phyloP scores from a whole-genome alignment of 495 filamentous ascomycete genomes.

The Filosporella fistucella region DNA sequence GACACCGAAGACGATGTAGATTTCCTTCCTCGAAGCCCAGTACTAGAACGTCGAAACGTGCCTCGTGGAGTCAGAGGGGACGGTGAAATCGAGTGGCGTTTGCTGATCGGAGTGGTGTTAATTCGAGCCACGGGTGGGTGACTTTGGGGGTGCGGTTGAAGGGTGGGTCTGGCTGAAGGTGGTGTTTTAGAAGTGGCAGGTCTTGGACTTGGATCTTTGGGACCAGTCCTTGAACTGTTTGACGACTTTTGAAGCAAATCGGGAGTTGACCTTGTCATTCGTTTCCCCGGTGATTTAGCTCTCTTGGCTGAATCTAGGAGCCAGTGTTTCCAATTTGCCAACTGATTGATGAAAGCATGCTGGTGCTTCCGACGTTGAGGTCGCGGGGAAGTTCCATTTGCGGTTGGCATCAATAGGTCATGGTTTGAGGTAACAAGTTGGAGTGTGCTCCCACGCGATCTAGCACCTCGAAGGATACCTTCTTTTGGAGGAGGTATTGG shows the following conservation, averaged over 20 bases:
- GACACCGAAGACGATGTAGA: slow-evolving; percentile 95
- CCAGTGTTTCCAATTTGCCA: slow-evolving; percentile 86
- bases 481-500: slow-evolving; percentile 89
- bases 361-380: slow-evolving; percentile 55
- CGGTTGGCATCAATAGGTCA: slow-evolving; percentile 46
- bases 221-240: slow-evolving; percentile 27
- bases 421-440: slow-evolving; percentile 73
- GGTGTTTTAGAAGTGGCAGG: slow-evolving; percentile 52
- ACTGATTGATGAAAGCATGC: slow-evolving; percentile 69
- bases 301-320: slow-evolving; percentile 74
- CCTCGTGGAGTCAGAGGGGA: slow-evolving; percentile 83
- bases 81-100: slow-evolving; percentile 83
- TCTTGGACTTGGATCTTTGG: slow-evolving; percentile 43
- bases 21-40: slow-evolving; percentile 82
- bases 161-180: slow-evolving; percentile 19
- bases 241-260: slow-evolving; percentile 38
- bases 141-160: slow-evolving; percentile 33
- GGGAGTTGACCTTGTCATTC: slow-evolving; percentile 50
- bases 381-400: slow-evolving; percentile 48
- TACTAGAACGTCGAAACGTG: slow-evolving; percentile 42
- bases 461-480: slow-evolving; percentile 49
- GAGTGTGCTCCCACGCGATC: slow-evolving; percentile 71
- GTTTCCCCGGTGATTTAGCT: slow-evolving; percentile 59
- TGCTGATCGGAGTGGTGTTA: slow-evolving; percentile 43
- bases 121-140: slow-evolving; percentile 46